These are phyloP conservation scores for Crassisporium funariophilum DNA, from an alignment of 768 basidiomycete genomes.

Conservation along the genomic window DNA sequence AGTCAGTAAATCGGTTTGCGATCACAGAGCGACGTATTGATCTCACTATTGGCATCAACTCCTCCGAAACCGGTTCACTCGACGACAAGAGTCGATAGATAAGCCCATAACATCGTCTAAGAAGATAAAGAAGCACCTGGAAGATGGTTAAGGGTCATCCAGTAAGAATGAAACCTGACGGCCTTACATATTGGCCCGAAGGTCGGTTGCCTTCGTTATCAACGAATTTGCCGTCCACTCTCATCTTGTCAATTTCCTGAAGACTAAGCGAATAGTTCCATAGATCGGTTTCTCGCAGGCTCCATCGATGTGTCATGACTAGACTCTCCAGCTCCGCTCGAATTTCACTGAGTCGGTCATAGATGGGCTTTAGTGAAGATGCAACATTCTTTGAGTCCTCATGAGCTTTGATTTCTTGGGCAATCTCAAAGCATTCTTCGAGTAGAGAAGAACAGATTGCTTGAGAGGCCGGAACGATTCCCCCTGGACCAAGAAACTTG, in stretches of 20 bases:
- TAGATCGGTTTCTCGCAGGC: conserved; percentile 88
- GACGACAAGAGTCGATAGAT: conserved; percentile 93
- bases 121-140: conserved; percentile 89
- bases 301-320: conserved; percentile 96
- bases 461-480: conserved; percentile 88
- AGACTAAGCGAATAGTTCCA: conserved; percentile 93
- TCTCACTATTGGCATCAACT: conserved; percentile 89
- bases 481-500: conserved; percentile 91
- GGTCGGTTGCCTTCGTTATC: conserved; percentile 92
- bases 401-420: conserved; percentile 92
- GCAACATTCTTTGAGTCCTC: conserved; percentile 90
- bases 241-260: conserved; percentile 96
- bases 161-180: neutral
- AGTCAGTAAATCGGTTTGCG: neutral
- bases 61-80: conserved; percentile 96
- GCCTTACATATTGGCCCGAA: conserved; percentile 89
- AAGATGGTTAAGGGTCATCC: neutral
- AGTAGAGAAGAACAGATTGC: conserved; percentile 89
- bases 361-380: conserved; percentile 85
- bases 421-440: conserved; percentile 95
- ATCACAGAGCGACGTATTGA: neutral
- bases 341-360: conserved; percentile 87
- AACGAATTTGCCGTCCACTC: conserved; percentile 96
- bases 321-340: conserved; percentile 88
- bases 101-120: conserved; percentile 94